These are phyloP conservation scores for Penicillium verhagenii DNA, from an alignment of 495 filamentous ascomycete genomes.

Conservation along the genomic window DNA sequence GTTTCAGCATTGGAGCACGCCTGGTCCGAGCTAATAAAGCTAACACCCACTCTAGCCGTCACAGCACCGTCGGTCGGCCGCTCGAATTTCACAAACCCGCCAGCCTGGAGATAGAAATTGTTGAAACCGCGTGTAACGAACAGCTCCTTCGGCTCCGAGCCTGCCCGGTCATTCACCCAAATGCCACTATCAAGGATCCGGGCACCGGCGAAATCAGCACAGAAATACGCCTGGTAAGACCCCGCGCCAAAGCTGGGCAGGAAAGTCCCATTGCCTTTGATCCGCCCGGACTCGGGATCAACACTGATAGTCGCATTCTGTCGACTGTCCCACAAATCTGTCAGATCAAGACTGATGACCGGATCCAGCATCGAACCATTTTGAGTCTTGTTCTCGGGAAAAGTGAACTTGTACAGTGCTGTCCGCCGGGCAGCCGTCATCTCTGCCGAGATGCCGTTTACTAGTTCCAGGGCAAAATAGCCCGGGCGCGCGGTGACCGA, in stretches of 20 bases:
- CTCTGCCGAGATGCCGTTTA: conserved; percentile 58
- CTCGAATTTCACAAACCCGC: conserved; percentile 60
- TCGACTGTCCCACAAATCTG: conserved; percentile 63
- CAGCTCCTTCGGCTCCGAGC: conserved; percentile 54
- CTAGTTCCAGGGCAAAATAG: conserved; percentile 62
- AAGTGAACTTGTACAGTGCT: conserved; percentile 69
- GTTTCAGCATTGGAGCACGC: conserved; percentile 66
- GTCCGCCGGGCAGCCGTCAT: conserved; percentile 68
- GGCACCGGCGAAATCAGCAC: conserved; percentile 66
- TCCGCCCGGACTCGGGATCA: conserved; percentile 58
- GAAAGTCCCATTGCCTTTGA: conserved; percentile 65
- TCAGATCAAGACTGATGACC: conserved; percentile 63
- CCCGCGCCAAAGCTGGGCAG: conserved; percentile 68
- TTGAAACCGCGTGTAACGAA: conserved; percentile 56
- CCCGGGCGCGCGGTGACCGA: conserved; percentile 63
- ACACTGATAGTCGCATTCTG: conserved; percentile 61
- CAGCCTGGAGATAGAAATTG: conserved; percentile 61
- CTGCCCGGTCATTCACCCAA: conserved; percentile 62
- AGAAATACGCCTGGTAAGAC: conserved; percentile 62
- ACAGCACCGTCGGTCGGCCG: conserved; percentile 47
- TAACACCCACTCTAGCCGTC: conserved; percentile 63
- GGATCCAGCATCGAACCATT: conserved; percentile 46
- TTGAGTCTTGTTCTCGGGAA: conserved; percentile 46
- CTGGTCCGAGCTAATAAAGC: conserved; percentile 64
- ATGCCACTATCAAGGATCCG: conserved; percentile 61